These are phyloP conservation scores for Tricholomella constricta DNA, from an alignment of 768 basidiomycete species.

Conservation along the genomic window DNA sequence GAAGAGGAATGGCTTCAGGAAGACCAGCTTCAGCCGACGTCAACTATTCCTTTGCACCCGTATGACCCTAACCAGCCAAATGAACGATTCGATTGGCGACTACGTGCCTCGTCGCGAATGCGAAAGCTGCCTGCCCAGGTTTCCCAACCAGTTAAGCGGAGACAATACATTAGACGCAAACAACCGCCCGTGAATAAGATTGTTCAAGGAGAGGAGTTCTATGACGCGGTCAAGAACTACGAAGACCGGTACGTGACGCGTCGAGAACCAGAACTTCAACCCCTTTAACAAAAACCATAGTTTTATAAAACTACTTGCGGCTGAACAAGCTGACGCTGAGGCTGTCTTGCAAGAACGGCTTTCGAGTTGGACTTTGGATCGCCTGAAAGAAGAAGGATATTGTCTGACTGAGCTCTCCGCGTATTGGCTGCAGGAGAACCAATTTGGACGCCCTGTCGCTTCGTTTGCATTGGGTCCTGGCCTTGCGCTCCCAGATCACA, in stretches of 20 bases:
- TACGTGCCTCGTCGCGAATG: conserved; percentile 50
- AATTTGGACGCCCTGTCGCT: conserved; percentile 67
- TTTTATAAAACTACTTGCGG: conserved; percentile 48
- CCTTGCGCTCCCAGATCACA: conserved; percentile 59
- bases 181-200: conserved; percentile 35
- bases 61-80: conserved; percentile 13
- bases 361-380: conserved; percentile 62
- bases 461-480: conserved; percentile 69
- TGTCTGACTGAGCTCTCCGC: conserved; percentile 64
- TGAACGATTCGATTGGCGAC: conserved; percentile 63
- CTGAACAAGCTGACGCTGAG: conserved; percentile 69
- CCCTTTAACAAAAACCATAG: conserved; percentile 26
- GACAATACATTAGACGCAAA: conserved; percentile 37
- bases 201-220: conserved; percentile 41
- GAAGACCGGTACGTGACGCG: conserved; percentile 45
- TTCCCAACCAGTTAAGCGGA: conserved; percentile 2
- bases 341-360: conserved; percentile 63
- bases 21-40: conserved; percentile 10
- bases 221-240: conserved; percentile 56
- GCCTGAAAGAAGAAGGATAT: conserved; percentile 71
- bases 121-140: conserved; percentile 14
- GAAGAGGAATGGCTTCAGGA: conserved; percentile 44
- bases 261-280: conserved; percentile 10
- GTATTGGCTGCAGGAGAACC: conserved; percentile 67
- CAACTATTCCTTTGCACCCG: conserved; percentile 7